Conservation (phyloP, 2,329 filamentous ascomycete genomes). For the Ophiostoma montium region DNA sequence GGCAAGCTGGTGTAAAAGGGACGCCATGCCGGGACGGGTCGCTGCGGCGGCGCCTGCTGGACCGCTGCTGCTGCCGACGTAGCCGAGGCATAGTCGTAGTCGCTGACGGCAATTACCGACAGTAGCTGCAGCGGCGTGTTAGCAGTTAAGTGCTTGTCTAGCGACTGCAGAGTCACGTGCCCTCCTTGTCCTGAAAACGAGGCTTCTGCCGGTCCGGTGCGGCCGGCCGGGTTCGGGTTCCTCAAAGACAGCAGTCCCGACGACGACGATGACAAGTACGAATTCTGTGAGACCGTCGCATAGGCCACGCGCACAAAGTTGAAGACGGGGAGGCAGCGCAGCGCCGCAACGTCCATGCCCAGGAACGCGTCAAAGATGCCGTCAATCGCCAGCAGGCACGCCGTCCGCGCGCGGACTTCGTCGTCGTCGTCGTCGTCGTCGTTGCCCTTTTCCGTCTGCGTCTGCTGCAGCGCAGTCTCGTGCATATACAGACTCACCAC, state of each 20-base stretch:
- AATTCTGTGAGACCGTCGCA: slow-evolving; percentile 51
- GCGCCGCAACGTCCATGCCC: slow-evolving; percentile 39
- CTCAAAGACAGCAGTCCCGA: neutral
- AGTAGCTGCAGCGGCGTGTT: slow-evolving; percentile 42
- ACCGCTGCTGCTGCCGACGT: neutral
- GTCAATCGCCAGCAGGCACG: slow-evolving; percentile 54
- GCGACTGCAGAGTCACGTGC: neutral
- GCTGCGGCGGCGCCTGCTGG: slow-evolving; percentile 11
- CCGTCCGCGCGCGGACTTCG: slow-evolving; percentile 51
- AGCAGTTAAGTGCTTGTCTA: slow-evolving; percentile 18
- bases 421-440: slow-evolving; percentile 36
- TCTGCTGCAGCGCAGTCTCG: slow-evolving; percentile 61
- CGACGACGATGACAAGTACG: too few relatives aligned
- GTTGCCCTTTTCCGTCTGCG: slow-evolving; percentile 42
- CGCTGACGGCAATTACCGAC: slow-evolving; percentile 42
- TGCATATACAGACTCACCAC: slow-evolving; percentile 60
- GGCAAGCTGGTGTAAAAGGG: slow-evolving; percentile 6
- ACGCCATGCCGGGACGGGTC: slow-evolving; percentile 3
- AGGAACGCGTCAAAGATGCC: slow-evolving; percentile 52
- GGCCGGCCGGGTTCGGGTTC: neutral
- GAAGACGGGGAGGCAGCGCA: slow-evolving; percentile 55
- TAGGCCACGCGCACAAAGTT: slow-evolving; percentile 60
- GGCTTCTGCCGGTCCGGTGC: neutral
- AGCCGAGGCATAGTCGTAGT: slow-evolving; percentile 21
- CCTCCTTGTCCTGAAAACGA: neutral